Conservation (phyloP, 108 stramenopile genomes). For the Hondaea fermentalgiana region DNA sequence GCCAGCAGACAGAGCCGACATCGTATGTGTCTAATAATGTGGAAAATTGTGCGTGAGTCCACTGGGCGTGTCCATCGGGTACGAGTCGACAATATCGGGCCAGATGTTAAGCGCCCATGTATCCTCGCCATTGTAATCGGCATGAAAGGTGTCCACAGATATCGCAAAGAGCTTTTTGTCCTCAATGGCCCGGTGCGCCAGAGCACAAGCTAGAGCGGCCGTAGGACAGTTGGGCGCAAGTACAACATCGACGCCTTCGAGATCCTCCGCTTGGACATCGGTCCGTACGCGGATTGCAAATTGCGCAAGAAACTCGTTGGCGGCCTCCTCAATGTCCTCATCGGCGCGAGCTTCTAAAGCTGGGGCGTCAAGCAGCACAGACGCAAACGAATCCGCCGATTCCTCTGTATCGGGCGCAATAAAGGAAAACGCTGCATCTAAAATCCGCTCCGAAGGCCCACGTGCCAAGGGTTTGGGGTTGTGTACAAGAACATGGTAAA, state of each 20-base stretch:
- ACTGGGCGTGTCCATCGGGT: background rate
- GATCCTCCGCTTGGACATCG: background rate
- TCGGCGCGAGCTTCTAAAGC: background rate
- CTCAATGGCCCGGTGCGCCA: background rate
- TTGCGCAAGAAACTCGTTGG: background rate
- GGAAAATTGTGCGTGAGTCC: background rate
- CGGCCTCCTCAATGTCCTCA: background rate
- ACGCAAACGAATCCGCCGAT: background rate
- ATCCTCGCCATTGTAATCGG: background rate
- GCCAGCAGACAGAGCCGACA: no score
- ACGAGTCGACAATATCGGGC: background rate
- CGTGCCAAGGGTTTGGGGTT: background rate
- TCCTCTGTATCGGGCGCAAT: background rate
- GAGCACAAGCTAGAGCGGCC: background rate
- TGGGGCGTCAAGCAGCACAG: background rate
- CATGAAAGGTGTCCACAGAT: background rate
- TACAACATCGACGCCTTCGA: background rate
- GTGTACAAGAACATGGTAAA: background rate
- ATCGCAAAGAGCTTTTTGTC: background rate
- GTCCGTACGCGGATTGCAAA: background rate
- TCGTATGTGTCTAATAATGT: no score
- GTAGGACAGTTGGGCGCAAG: background rate
- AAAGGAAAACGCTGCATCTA: background rate
- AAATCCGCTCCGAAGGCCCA: background rate
- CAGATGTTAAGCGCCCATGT: background rate